Percentiles rank a stretch among this genome's conserved stretches.
phyloP scores from a whole-genome alignment of 2,329 filamentous ascomycete species.

The Ophiostoma pallidulum region DNA sequence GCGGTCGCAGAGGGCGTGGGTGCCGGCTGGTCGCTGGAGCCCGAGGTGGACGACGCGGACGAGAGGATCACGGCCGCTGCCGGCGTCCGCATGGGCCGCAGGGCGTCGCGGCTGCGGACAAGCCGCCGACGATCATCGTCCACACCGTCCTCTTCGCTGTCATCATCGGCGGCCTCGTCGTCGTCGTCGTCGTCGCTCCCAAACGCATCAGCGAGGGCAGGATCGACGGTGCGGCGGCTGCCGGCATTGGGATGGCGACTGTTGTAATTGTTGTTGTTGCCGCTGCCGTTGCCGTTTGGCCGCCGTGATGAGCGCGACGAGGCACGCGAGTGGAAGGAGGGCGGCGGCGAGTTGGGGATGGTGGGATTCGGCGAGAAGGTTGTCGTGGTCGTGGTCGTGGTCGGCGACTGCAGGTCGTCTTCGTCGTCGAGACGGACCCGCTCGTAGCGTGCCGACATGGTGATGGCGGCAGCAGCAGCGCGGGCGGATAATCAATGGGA shows the following conservation, averaged over 20 bases:
- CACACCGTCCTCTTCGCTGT: conserved; percentile 62
- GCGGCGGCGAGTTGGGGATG: conserved; percentile 54
- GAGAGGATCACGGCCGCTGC: conserved; percentile 18
- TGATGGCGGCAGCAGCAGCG: conserved; percentile 7
- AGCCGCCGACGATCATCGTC: conserved; percentile 84
- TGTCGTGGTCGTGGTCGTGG: conserved; percentile 51
- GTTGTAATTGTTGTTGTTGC: too few species aligned
- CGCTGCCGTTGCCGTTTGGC: neutral
- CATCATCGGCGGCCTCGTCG: conserved; percentile 73
- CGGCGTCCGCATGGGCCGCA: conserved; percentile 11
- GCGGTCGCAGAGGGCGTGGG: neutral
- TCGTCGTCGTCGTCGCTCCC: conserved; percentile 76
- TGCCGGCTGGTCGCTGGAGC: neutral
- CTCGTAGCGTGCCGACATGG: conserved; percentile 49
- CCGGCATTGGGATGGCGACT: conserved; percentile 18
- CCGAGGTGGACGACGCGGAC: neutral
- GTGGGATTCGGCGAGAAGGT: conserved; percentile 23
- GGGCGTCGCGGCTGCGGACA: conserved; percentile 53
- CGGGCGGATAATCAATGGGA: too few species aligned
- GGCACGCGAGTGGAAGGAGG: conserved; percentile 80
- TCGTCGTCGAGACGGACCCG: conserved; percentile 34
- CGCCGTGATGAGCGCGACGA: conserved; percentile 43
- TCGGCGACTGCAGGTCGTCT: too few species aligned
- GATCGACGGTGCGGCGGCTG: conserved; percentile 43
- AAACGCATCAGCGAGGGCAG: conserved; percentile 87